Conservation (phyloP, 306 rosid genomes). For the Alnus rubra region DNA sequence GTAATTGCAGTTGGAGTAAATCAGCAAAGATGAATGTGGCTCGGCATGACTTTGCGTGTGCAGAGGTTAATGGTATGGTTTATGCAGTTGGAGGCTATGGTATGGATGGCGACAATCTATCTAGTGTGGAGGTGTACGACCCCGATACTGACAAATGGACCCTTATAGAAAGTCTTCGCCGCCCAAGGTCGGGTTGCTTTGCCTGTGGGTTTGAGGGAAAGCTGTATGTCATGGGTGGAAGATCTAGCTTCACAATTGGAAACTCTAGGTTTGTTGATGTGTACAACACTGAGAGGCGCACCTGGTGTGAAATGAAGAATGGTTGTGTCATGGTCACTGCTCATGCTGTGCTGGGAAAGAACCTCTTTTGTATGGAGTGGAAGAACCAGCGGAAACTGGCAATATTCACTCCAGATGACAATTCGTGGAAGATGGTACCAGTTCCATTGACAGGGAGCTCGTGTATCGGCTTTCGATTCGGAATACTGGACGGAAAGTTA, state of each 20-base stretch:
- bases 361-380: conserved; percentile 95
- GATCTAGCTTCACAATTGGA: conserved; percentile 93
- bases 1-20: conserved; percentile 75
- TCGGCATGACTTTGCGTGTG: conserved; percentile 86
- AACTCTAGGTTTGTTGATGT: conserved; percentile 86
- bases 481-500: conserved; percentile 70
- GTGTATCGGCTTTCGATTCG: conserved; percentile 68
- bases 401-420: conserved; percentile 66
- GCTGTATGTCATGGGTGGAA: conserved; percentile 96
- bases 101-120: conserved; percentile 58
- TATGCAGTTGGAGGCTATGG: conserved; percentile 93
- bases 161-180: conserved; percentile 76
- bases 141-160: conserved; percentile 72
- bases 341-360: conserved; percentile 75
- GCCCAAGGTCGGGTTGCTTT: conserved; percentile 94
- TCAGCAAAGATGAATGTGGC: conserved; percentile 64
- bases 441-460: conserved; percentile 88
- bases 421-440: conserved; percentile 76
- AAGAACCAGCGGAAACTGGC: conserved; percentile 87
- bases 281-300: conserved; percentile 61
- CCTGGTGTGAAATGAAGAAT: conserved; percentile 89
- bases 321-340: conserved; percentile 99
- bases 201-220: conserved; percentile 89
- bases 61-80: conserved; percentile 75
- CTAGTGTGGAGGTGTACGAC: conserved; percentile 79